A percentile compares a stretch with the other conserved stretches of the same genome.
Evolutionary conservation across 345 rosid species (phyloP).

Genomic region (Gossypioides kirkii): DNA sequence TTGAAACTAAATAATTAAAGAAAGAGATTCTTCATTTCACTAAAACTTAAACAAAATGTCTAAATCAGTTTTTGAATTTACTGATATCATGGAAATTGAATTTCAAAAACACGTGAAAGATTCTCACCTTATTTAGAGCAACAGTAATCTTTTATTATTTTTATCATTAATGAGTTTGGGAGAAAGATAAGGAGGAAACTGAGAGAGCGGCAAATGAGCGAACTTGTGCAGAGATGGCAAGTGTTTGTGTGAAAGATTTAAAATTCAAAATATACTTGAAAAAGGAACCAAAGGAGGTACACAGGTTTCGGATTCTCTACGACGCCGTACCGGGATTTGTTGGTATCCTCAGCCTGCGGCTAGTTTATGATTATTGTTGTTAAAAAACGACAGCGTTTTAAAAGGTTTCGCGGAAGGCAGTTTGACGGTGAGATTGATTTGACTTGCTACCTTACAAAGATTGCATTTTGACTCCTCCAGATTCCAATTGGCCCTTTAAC

Average conservation of each 20-base stretch:
- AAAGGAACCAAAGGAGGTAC: neutral
- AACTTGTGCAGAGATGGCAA: neutral
- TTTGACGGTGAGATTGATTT: slow-evolving; percentile 7
- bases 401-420: neutral
- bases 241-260: slow-evolving; percentile 1
- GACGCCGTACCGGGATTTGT: neutral
- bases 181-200: neutral
- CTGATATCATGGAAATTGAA: neutral
- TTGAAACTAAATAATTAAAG: neutral
- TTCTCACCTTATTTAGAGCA: slow-evolving; percentile 4
- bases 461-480: neutral
- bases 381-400: neutral
- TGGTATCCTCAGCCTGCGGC: neutral
- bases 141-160: neutral
- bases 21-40: neutral
- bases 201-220: neutral
- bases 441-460: neutral
- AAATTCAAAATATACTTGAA: slow-evolving; percentile 4
- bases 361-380: neutral
- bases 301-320: neutral
- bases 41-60: neutral
- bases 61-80: neutral
- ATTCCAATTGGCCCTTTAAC: neutral
- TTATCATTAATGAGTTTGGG: neutral
- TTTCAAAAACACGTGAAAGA: slow-evolving; percentile 7